A percentile compares a stretch with the other conserved stretches of the same genome.
Evolutionary conservation across 306 rosid species (phyloP).

Genomic region (Cucurbita ficifolia): DNA sequence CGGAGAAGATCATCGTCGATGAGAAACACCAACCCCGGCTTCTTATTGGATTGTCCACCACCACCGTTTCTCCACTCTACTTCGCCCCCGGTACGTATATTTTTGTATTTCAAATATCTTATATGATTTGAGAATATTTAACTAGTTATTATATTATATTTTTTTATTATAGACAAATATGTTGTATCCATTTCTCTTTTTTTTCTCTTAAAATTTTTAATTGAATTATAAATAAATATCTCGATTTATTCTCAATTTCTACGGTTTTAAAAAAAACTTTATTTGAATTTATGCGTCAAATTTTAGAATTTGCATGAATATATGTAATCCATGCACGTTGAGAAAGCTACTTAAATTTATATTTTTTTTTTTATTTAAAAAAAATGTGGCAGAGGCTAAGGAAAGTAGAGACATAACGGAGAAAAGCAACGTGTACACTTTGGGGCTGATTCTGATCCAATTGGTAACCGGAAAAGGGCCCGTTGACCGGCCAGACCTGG

Average conservation of each 20-base stretch:
- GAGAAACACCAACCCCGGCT: slow-evolving; percentile 40
- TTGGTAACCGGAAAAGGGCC: slow-evolving; percentile 67
- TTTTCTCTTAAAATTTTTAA: no score
- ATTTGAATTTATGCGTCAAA: neutral
- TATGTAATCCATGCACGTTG: neutral
- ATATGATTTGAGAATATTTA: no score
- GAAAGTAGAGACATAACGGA: slow-evolving; percentile 29
- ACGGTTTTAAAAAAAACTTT: no score
- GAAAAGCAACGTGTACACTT: slow-evolving; percentile 55
- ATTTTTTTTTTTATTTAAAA: neutral
- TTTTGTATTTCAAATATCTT: no score
- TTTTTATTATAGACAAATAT: no score
- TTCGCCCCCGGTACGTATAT: slow-evolving; percentile 45
- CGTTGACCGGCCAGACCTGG: slow-evolving; percentile 26
- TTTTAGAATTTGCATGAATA: neutral
- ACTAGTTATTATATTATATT: no score
- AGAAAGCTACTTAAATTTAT: neutral
- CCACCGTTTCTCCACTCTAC: slow-evolving; percentile 33
- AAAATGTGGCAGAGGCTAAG: slow-evolving; percentile 28
- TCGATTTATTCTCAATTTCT: no score
- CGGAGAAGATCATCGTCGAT: slow-evolving; percentile 37
- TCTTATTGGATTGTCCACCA: slow-evolving; percentile 14
- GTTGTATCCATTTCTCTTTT: no score
- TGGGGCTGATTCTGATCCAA: slow-evolving; percentile 56
- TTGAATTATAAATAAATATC: no score